Evolutionary conservation across 768 basidiomycete genomes (phyloP).

Genomic region (Hebeloma cylindrosporum): DNA sequence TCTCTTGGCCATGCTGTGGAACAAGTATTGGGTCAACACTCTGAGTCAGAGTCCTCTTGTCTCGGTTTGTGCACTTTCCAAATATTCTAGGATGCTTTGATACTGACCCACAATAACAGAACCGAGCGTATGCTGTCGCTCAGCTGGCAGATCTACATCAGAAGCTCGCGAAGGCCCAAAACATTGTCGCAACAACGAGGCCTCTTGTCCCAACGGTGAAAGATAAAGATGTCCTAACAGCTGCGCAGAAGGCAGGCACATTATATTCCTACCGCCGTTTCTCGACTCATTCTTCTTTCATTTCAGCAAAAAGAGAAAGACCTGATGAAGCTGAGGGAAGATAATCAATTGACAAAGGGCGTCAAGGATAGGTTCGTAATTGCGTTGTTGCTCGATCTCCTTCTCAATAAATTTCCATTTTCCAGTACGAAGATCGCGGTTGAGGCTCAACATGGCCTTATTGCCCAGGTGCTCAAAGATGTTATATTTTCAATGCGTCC

Average conservation of each 20-base stretch:
- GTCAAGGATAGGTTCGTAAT: constrained; percentile 79
- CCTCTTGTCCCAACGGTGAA: constrained; percentile 54
- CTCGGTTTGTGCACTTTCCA: constrained; percentile 57
- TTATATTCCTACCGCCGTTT: neutral
- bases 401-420: neutral
- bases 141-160: constrained; percentile 89
- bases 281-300: neutral
- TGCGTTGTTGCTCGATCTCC: neutral
- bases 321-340: constrained; percentile 85
- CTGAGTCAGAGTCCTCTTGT: constrained; percentile 91
- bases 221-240: constrained; percentile 40
- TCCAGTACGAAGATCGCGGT: constrained; percentile 84
- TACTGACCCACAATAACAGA: constrained; percentile 47
- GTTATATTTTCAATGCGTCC: constrained; percentile 77
- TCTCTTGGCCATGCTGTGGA: constrained; percentile 90
- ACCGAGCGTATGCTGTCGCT: constrained; percentile 89
- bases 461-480: constrained; percentile 92
- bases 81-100: neutral
- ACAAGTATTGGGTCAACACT: constrained; percentile 99
- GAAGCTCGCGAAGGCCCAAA: constrained; percentile 78
- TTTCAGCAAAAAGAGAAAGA: constrained; percentile 51
- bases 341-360: constrained; percentile 84
- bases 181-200: constrained; percentile 55
- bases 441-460: constrained; percentile 92
- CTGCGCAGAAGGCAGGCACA: constrained; percentile 47